Conservation (phyloP, 768 basidiomycete genomes). For the Trametes elegans region DNA sequence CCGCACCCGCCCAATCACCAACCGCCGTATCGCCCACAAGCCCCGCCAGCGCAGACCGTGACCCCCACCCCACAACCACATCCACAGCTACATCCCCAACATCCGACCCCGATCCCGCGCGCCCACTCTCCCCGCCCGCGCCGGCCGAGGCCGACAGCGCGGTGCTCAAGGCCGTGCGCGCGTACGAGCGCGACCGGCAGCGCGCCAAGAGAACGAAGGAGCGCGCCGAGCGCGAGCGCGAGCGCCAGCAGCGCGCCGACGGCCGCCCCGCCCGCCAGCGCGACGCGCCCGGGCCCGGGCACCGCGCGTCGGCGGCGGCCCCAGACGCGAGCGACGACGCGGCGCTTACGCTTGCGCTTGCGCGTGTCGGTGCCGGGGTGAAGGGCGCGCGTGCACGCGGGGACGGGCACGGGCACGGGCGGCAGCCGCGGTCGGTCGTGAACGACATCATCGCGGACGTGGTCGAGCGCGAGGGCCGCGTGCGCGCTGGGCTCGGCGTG, state of each 20-base stretch:
- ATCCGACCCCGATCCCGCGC: background rate
- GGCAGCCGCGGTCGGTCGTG: too few relatives aligned
- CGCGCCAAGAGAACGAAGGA: slow-evolving; percentile 40
- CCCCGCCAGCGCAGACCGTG: background rate
- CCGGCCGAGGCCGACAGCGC: slow-evolving; percentile 10
- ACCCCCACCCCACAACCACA: background rate
- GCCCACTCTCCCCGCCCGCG: slow-evolving; percentile 1
- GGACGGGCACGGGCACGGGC: too few relatives aligned
- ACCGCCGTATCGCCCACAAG: background rate
- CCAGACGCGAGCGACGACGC: background rate
- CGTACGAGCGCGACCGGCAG: slow-evolving; percentile 50
- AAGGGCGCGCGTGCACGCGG: too few relatives aligned
- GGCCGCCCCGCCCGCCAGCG: background rate
- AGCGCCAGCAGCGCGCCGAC: slow-evolving; percentile 5
- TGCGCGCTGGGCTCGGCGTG: background rate
- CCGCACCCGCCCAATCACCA: background rate
- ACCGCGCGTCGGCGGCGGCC: background rate
- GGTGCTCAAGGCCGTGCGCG: slow-evolving; percentile 42
- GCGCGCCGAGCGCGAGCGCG: slow-evolving; percentile 29
- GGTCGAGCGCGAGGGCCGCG: slow-evolving; percentile 10
- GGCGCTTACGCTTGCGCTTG: background rate
- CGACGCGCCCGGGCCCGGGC: background rate
- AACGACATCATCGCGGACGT: slow-evolving; percentile 19
- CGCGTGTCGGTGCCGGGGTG: background rate
- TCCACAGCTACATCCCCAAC: background rate